phyloP scores from a whole-genome alignment of 192 early-diverging fungal genomes.

The Coemansia aciculifera region DNA sequence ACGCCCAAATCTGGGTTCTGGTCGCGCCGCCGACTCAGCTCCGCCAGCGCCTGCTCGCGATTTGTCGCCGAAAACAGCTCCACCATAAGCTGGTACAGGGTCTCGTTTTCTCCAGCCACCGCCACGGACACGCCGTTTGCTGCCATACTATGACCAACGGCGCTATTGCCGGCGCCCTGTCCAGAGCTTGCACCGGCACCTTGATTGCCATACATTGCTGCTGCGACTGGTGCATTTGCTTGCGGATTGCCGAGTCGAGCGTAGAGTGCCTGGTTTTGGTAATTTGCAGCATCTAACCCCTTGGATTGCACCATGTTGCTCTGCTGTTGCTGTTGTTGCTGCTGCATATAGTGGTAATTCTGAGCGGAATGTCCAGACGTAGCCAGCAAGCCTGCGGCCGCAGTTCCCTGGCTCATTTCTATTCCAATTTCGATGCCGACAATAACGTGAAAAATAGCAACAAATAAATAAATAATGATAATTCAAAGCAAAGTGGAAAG shows the following conservation, averaged over 20 bases:
- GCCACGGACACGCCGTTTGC: slow-evolving; percentile 1
- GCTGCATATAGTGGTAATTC: slow-evolving; percentile 32
- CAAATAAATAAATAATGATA: neutral
- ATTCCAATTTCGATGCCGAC: neutral
- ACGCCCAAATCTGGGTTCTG: slow-evolving; percentile 94
- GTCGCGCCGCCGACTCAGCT: slow-evolving; percentile 92
- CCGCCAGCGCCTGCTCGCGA: slow-evolving; percentile 89
- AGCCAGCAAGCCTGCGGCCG: slow-evolving; percentile 14
- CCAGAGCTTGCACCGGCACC: neutral
- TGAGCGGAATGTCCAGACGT: slow-evolving; percentile 20
- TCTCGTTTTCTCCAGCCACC: slow-evolving; percentile 65
- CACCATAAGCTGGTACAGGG: slow-evolving; percentile 80
- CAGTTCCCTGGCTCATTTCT: slow-evolving; percentile 31
- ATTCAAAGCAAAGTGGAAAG: neutral
- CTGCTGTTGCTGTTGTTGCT: slow-evolving; percentile 30
- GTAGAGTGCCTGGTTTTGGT: slow-evolving; percentile 44
- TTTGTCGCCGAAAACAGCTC: slow-evolving; percentile 75
- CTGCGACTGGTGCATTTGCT: slow-evolving; percentile 2
- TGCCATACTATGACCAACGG: slow-evolving; percentile 6
- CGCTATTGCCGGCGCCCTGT: neutral
- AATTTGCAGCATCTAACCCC: slow-evolving; percentile 26
- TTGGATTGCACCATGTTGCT: slow-evolving; percentile 27
- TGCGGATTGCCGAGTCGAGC: slow-evolving; percentile 24
- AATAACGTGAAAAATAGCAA: neutral
- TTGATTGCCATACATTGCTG: slow-evolving; percentile 11